Percentiles rank a stretch among this genome's conserved stretches.
Evolutionary conservation across 495 filamentous ascomycete species (phyloP).

Genomic region (Xylaria curta): DNA sequence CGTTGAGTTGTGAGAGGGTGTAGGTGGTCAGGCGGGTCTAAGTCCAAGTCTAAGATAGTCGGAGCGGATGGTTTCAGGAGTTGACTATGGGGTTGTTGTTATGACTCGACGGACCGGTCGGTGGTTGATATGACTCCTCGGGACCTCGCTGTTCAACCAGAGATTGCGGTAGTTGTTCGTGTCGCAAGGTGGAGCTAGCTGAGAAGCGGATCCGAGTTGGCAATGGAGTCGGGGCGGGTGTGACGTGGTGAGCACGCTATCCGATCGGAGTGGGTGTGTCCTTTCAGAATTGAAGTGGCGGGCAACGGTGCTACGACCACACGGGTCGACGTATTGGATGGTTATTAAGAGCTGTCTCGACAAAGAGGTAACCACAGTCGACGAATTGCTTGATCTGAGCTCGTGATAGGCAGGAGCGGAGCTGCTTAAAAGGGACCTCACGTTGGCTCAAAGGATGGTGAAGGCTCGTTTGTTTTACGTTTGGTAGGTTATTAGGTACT

Average conservation of each 20-base stretch:
- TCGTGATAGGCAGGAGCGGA: constrained; percentile 31
- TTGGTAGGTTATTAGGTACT: constrained; percentile 36
- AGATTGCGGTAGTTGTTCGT: constrained; percentile 28
- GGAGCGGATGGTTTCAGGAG: constrained; percentile 8
- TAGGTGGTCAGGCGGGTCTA: constrained; percentile 16
- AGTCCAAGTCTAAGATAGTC: constrained; percentile 16
- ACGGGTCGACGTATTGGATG: constrained; percentile 35
- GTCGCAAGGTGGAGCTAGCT: constrained; percentile 34
- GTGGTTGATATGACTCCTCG: constrained; percentile 37
- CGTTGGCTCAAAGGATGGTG: constrained; percentile 43
- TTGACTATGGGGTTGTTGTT: constrained; percentile 23
- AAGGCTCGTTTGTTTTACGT: constrained; percentile 31
- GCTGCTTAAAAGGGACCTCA: constrained; percentile 38
- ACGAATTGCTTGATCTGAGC: constrained; percentile 31
- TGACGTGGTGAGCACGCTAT: constrained; percentile 54
- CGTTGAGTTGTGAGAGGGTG: constrained; percentile 13
- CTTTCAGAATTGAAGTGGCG: constrained; percentile 35
- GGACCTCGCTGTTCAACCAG: constrained; percentile 30
- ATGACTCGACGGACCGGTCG: constrained; percentile 32
- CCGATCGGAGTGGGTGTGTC: constrained; percentile 49
- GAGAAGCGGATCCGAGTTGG: constrained; percentile 35
- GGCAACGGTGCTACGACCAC: constrained; percentile 32
- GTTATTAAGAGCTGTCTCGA: constrained; percentile 36
- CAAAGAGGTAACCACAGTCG: constrained; percentile 29
- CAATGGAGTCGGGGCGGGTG: constrained; percentile 32